phyloP scores from a whole-genome alignment of 164 flowering plant genomes.

The Tetrastigma voinierianum region DNA sequence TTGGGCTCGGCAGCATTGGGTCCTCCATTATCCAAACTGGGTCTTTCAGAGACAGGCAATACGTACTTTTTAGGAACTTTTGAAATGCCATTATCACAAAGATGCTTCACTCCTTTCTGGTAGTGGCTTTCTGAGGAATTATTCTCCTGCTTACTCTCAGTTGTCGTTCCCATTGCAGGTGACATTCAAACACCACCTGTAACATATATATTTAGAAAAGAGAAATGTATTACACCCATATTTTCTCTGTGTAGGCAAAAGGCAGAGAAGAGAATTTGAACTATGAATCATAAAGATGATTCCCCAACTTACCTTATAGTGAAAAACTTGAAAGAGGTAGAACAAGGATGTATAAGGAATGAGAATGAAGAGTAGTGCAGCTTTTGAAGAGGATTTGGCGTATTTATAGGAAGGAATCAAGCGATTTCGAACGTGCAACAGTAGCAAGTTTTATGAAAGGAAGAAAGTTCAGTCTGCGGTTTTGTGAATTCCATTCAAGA shows the following conservation, averaged over 20 bases:
- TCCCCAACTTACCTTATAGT: too few species aligned
- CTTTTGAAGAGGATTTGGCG: background rate
- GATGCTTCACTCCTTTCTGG: conserved; percentile 75
- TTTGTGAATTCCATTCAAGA: conserved; percentile 13
- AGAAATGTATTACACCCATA: background rate
- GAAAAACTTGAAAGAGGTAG: background rate
- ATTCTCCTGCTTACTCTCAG: conserved; percentile 5
- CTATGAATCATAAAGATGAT: too few species aligned
- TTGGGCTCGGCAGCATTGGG: background rate
- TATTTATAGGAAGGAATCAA: conserved; percentile 16
- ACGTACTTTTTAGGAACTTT: conserved; percentile 75
- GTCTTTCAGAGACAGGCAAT: conserved; percentile 58
- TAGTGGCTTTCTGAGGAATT: conserved; percentile 24
- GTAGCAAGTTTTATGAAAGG: conserved; percentile 8
- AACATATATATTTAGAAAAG: background rate
- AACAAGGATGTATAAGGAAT: background rate
- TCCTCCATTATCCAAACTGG: conserved; percentile 14
- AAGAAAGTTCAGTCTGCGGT: conserved; percentile 12
- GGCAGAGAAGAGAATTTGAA: background rate
- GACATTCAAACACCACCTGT: conserved; percentile 20
- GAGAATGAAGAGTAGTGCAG: background rate
- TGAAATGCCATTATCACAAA: conserved; percentile 54
- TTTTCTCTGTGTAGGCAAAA: background rate
- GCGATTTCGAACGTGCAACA: conserved; percentile 1
- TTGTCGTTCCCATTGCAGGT: conserved; percentile 28